Conservation (phyloP, 257 asterid species). For the Euphrasia confusa region DNA sequence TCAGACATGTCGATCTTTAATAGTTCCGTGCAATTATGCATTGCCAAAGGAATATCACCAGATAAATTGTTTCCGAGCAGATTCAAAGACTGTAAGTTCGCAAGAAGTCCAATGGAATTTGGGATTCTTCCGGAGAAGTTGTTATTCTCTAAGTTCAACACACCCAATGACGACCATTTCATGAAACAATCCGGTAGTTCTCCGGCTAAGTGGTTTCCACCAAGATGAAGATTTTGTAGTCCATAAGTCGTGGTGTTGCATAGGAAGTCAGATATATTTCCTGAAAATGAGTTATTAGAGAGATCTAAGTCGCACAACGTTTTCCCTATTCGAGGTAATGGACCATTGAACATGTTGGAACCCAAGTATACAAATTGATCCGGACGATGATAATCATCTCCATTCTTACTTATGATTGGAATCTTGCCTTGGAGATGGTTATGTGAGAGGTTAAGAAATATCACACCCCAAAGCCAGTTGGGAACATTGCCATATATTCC, state of each 20-base stretch:
- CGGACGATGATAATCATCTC: too few relatives aligned
- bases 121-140: conserved; percentile 33
- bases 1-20: not conserved
- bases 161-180: not conserved
- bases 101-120: conserved; percentile 27
- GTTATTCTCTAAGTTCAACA: conserved; percentile 26
- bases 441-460: conserved; percentile 18
- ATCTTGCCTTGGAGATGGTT: conserved; percentile 31
- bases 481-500: conserved; percentile 28
- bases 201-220: conserved; percentile 26
- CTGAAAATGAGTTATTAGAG: conserved; percentile 26
- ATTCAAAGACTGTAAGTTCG: conserved; percentile 21
- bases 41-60: not conserved
- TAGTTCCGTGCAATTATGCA: not conserved
- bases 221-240: conserved; percentile 27
- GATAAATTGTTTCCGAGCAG: conserved; percentile 13
- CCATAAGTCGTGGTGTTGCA: conserved; percentile 14
- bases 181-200: not conserved
- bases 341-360: conserved; percentile 21
- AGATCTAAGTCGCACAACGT: conserved; percentile 21
- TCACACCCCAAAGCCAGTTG: conserved; percentile 30
- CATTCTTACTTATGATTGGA: not conserved
- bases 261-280: conserved; percentile 24
- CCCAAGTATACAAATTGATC: conserved; percentile 7
- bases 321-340: conserved; percentile 9